phyloP scores from a whole-genome alignment of 1,139 yeast genomes.

The Geotrichum cucujoidarum region DNA sequence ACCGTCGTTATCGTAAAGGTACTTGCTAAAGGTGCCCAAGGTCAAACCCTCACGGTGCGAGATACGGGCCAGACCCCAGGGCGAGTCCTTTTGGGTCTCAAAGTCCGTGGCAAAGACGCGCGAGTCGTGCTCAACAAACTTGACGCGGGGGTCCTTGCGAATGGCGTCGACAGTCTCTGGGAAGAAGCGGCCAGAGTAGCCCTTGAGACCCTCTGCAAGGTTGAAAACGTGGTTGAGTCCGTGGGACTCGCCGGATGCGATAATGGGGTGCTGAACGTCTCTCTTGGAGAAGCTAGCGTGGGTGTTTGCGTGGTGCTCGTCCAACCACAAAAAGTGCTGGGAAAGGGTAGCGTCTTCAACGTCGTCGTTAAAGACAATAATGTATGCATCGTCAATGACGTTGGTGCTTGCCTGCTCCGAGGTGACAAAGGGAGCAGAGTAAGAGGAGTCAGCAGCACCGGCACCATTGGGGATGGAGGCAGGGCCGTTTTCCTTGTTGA shows the following conservation, averaged over 20 bases:
- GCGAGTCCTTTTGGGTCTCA: constrained; percentile 73
- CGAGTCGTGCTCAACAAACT: constrained; percentile 76
- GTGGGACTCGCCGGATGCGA: constrained; percentile 35
- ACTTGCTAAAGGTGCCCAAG: constrained; percentile 73
- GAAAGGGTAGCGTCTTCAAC: constrained; percentile 16
- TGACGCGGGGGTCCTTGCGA: constrained; percentile 40
- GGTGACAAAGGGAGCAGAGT: constrained; percentile 19
- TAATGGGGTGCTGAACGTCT: constrained; percentile 39
- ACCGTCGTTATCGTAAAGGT: constrained; percentile 70
- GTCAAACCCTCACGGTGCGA: constrained; percentile 60
- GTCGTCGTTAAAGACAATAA: constrained; percentile 20
- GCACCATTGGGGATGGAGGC: neutral
- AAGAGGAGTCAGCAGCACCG: neutral
- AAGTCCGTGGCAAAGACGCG: constrained; percentile 62
- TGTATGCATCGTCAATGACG: constrained; percentile 19
- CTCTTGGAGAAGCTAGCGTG: constrained; percentile 16
- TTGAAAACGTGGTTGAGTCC: constrained; percentile 67
- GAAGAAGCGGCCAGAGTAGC: constrained; percentile 60
- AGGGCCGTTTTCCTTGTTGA: neutral
- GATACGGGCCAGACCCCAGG: constrained; percentile 95
- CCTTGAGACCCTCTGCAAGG: constrained; percentile 45
- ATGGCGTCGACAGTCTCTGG: constrained; percentile 61
- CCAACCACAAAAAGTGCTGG: constrained; percentile 20
- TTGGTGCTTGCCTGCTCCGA: constrained; percentile 16
- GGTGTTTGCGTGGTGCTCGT: constrained; percentile 14